Percentiles rank a stretch among this genome's conserved stretches.
phyloP scores from a whole-genome alignment of 371 early-diverging fungal species.

The Batkoa obscura region DNA sequence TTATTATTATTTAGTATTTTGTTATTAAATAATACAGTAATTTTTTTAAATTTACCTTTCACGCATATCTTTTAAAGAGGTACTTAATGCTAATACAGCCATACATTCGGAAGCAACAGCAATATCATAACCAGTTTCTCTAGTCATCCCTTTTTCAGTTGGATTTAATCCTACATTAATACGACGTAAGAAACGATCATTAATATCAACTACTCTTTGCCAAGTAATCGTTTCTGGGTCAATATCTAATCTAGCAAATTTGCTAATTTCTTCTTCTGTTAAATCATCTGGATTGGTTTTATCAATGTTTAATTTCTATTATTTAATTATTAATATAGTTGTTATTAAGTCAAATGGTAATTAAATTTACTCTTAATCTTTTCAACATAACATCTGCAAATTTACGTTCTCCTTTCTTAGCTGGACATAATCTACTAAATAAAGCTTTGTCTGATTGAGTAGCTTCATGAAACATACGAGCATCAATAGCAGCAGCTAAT shows the following conservation, averaged over 20 bases:
- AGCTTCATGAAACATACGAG: constrained; percentile 90
- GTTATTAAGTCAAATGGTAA: constrained; percentile 7
- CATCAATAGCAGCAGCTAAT: constrained; percentile 90
- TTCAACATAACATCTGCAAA: constrained; percentile 74
- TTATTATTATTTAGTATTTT: too few relatives aligned
- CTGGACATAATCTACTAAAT: constrained; percentile 74
- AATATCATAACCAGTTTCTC: constrained; percentile 89
- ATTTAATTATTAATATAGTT: neutral
- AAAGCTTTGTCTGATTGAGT: constrained; percentile 71
- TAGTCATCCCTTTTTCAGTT: constrained; percentile 68
- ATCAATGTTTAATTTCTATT: constrained; percentile 53
- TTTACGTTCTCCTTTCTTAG: constrained; percentile 58
- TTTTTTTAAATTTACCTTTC: constrained; percentile 22
- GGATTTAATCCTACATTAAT: constrained; percentile 73
- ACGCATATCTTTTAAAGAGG: constrained; percentile 77
- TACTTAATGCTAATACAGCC: constrained; percentile 87
- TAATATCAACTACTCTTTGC: constrained; percentile 88
- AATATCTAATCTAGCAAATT: constrained; percentile 80
- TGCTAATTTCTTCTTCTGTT: constrained; percentile 50
- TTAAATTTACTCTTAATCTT: constrained; percentile 27
- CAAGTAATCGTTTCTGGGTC: constrained; percentile 82
- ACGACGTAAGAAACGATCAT: constrained; percentile 83
- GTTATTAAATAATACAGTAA: neutral
- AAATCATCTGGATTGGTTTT: constrained; percentile 59
- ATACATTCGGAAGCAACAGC: constrained; percentile 93